Evolutionary conservation across 805 yeast species (phyloP).

Genomic region (Yarrowia sp.): DNA sequence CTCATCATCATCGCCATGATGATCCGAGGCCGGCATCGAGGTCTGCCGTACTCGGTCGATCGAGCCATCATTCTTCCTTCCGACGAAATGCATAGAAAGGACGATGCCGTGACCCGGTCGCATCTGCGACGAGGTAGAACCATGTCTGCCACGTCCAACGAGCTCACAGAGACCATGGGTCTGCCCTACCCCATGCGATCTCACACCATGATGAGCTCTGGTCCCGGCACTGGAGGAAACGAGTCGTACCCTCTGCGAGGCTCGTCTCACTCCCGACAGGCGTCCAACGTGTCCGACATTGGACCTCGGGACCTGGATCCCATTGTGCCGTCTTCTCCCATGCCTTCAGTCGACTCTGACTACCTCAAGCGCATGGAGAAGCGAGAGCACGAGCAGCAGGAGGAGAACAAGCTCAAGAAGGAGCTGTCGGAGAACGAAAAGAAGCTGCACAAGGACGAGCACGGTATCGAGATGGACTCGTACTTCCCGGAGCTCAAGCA

Average conservation of each 20-base stretch:
- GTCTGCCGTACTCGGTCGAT: conserved; percentile 90
- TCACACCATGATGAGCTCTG: conserved; percentile 15
- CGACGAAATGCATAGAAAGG: conserved; percentile 53
- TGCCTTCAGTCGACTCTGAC: conserved; percentile 26
- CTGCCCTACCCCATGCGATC: conserved; percentile 24
- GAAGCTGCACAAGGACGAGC: conserved; percentile 22
- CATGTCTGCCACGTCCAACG: conserved; percentile 28
- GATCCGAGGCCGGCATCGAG: conserved; percentile 96
- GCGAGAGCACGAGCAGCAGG: conserved; percentile 8
- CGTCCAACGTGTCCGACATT: not conserved
- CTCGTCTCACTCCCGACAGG: conserved; percentile 4
- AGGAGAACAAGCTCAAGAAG: conserved; percentile 1
- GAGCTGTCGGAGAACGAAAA: conserved; percentile 1
- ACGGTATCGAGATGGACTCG: conserved; percentile 21
- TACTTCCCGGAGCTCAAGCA: conserved; percentile 21
- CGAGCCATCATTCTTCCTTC: conserved; percentile 90
- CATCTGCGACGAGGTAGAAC: conserved; percentile 24
- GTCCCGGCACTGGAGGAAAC: not conserved
- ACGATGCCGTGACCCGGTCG: conserved; percentile 39
- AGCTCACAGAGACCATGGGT: conserved; percentile 35
- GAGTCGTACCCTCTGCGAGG: conserved; percentile 28
- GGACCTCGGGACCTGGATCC: conserved; percentile 1
- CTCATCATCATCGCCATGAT: conserved; percentile 86
- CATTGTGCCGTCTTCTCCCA: conserved; percentile 26
- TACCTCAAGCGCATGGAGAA: conserved; percentile 25